Evolutionary conservation across 208 protist species (phyloP).

Genomic region (Trypanosoma scelopori): DNA sequence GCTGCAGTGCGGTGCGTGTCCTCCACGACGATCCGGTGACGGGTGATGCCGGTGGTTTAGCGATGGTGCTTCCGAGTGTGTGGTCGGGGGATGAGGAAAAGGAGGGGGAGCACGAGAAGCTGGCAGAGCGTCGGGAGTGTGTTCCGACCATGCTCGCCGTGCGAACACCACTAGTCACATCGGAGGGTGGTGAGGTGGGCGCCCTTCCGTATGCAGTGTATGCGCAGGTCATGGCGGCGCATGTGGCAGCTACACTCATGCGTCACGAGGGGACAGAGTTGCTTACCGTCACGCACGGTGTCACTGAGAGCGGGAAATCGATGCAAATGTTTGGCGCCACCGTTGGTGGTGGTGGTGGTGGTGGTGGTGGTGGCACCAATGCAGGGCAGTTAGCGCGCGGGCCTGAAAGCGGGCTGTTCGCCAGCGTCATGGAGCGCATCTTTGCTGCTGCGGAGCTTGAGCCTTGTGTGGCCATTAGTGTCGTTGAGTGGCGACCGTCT

Average conservation of each 20-base stretch:
- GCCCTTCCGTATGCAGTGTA: constrained; percentile 11
- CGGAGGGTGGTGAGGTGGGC: constrained; percentile 13
- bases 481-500: constrained; percentile 16
- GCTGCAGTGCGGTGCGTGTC: constrained; percentile 9
- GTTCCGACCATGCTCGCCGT: constrained; percentile 3
- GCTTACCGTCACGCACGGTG: constrained; percentile 23
- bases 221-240: constrained; percentile 7
- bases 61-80: constrained; percentile 2
- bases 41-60: constrained; percentile 10
- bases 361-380: too few species aligned
- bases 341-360: not conserved
- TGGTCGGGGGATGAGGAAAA: not conserved
- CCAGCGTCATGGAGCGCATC: constrained; percentile 13
- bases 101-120: not conserved
- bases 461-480: constrained; percentile 19
- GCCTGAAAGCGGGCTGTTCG: not conserved
- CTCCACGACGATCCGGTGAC: constrained; percentile 5
- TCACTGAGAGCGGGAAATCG: constrained; percentile 27
- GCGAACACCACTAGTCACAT: constrained; percentile 18
- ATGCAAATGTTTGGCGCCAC: constrained; percentile 18
- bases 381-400: not conserved
- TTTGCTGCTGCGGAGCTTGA: constrained; percentile 8
- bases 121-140: too few species aligned
- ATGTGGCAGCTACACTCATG: constrained; percentile 14
- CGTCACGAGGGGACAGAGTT: constrained; percentile 5